phyloP scores from a whole-genome alignment of 208 protist genomes.

The Acanthamoeba sp. region DNA sequence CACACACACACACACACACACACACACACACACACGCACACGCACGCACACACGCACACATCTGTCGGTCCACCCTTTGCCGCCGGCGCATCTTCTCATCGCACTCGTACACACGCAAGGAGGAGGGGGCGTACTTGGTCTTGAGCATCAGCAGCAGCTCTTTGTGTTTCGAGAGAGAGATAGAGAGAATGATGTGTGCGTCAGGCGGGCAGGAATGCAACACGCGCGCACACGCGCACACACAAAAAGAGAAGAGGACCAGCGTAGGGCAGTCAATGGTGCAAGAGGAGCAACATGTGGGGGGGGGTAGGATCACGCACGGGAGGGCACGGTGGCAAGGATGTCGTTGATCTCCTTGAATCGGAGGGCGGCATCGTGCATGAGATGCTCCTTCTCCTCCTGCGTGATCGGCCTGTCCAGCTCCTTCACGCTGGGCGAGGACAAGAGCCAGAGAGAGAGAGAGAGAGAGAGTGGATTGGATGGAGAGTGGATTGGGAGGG shows the following conservation, averaged over 20 bases:
- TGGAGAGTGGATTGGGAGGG: no score
- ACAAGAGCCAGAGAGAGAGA: neutral
- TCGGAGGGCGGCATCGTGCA: neutral
- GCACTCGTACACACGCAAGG: no score
- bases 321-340: conserved; percentile 5
- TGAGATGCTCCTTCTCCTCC: neutral
- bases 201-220: no score
- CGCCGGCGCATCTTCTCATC: no score
- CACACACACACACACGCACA: neutral
- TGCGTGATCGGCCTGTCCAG: neutral
- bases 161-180: neutral
- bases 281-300: no score
- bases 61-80: no score
- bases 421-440: neutral
- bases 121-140: neutral
- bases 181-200: neutral
- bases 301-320: neutral
- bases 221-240: no score
- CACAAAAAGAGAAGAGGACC: no score
- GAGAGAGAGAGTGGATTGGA: neutral
- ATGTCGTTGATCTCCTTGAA: conserved; percentile 35
- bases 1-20: no score
- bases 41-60: neutral
- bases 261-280: no score
- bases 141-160: neutral